Base-by-base conservation (phyloP, 139 green algal genomes). In the Yamagishiella unicocca region DNA sequence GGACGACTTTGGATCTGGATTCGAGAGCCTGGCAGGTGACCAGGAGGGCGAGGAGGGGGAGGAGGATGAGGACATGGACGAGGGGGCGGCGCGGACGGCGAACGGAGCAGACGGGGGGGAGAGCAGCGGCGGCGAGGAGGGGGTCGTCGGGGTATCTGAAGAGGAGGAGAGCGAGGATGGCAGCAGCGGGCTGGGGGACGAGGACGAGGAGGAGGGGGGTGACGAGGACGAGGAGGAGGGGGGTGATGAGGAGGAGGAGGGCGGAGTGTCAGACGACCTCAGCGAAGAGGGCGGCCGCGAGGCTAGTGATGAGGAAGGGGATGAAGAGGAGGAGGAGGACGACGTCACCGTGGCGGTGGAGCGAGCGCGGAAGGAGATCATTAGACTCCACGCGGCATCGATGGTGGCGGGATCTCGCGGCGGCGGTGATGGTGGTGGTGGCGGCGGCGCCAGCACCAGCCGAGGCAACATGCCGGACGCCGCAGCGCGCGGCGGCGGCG, bases 201-300 rank as follows among this genome's bases (percentile, higher is more conserved):
- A 87, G 29, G 77, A 66, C 1, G 46, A 40, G 27, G 79, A 90
- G 25, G 82, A 85, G 12, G 85, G 83, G 9, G 74, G 53, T 42
- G 78, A 64, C 25, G 75, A 83, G 46, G 50, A 45, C 14, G 45
- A 46, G 27, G 37, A 35, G 14, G 66, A 37, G 31, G 81, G 37
- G 45, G 71, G 35, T 19, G 87, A 83, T 25, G 86, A 50, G 29
- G 66, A 46, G 31, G 89, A 92, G 45, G 85, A 80, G 27, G 84
- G n/a, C n/a, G n/a, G n/a, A n/a, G n/a, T n/a, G 6, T 24, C 22
- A 62, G 22, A 62, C 27, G 2, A 24, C 54, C 54, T 14, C 31
- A 1, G n/a, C n/a, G n/a, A n/a, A n/a, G n/a, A 81, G 1, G 72
- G 33, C 64, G 29, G 31, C 64, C 7, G 64, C 33, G 64, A 61